Base-by-base conservation (phyloP, 2,329 filamentous ascomycete genomes). In the Pseudogymnoascus verrucosus region DNA sequence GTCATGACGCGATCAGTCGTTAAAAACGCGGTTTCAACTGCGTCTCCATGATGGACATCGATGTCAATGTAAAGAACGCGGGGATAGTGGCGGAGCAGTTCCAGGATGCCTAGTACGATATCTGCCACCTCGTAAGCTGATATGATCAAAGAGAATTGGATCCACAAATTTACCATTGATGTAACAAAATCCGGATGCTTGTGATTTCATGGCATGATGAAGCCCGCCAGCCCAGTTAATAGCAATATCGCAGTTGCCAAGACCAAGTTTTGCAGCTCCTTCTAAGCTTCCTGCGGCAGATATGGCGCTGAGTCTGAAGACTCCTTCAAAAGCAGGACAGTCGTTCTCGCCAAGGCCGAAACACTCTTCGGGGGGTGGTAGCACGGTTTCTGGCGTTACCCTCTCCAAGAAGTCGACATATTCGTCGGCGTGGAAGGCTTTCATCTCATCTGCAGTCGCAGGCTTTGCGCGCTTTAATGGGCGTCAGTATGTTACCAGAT, bases 321-420 rank as follows among this genome's bases (percentile, higher is more conserved):
- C 85, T 1, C 95, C 95, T 72, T 98, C 93, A 70, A 99, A 99
- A n/a, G 99, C 92, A 1, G 95, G 95, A 70, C 95, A 99, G 74
- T 99, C 95, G 71, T 97, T 93, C 37, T 93, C 92, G 65, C 96
- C 96, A 80, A 95, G 97, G 67, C 92, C 91, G 39, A 84, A 89
- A 75, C 98, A 93, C 75, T 99, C 95, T 70, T 93, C 90, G 69
- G 88, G 84, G 73, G 91, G 98, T 68, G 84, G 85, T 70, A 99
- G 95, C 91, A 98, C 98, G 74, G 98, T 99, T 78, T 99, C 95
- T 1, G 95, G 96, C 0, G 95, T 98, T 63, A 99, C 95, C 71
- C 95, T 96, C 78, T 83, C 89, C 19, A 99, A 81, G 73, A 98
- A 99, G 63, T 96, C 91, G 67, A 99, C 91, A 76, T 99, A 99